These are phyloP conservation scores for Lenzites betulinus DNA, from an alignment of 768 basidiomycete genomes.

Conservation along the genomic window DNA sequence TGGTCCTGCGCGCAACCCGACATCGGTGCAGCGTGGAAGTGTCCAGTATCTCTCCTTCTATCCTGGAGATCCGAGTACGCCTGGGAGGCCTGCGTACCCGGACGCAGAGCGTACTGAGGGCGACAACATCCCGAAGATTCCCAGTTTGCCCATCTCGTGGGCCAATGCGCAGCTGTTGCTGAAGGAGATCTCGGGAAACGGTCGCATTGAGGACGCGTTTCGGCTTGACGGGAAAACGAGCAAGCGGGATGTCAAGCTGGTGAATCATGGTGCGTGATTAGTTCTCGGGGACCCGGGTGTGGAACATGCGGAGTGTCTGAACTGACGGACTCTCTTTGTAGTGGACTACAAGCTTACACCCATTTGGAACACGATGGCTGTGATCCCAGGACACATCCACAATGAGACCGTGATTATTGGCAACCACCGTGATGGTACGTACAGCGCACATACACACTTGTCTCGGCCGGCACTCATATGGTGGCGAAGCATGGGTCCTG, in stretches of 20 bases:
- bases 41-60: constrained; percentile 66
- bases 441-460: neutral
- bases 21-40: constrained; percentile 83
- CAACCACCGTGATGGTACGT: constrained; percentile 81
- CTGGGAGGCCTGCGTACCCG: constrained; percentile 83
- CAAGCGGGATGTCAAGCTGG: constrained; percentile 47
- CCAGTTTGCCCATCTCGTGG: constrained; percentile 89
- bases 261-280: constrained; percentile 50
- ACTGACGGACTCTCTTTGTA: constrained; percentile 31
- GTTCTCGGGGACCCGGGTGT: no score
- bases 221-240: constrained; percentile 52
- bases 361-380: constrained; percentile 87
- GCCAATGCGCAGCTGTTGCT: constrained; percentile 68
- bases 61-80: constrained; percentile 80
- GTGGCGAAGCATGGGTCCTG: constrained; percentile 56
- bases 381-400: constrained; percentile 78
- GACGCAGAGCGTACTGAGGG: constrained; percentile 68
- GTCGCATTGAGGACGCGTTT: constrained; percentile 42
- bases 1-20: constrained; percentile 86
- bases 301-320: constrained; percentile 27
- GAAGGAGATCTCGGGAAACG: constrained; percentile 45
- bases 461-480: neutral
- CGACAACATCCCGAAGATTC: constrained; percentile 69
- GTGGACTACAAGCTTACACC: constrained; percentile 83
- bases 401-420: constrained; percentile 88